phyloP scores from a whole-genome alignment of 108 stramenopile species.

The Nitzschia sp. region DNA sequence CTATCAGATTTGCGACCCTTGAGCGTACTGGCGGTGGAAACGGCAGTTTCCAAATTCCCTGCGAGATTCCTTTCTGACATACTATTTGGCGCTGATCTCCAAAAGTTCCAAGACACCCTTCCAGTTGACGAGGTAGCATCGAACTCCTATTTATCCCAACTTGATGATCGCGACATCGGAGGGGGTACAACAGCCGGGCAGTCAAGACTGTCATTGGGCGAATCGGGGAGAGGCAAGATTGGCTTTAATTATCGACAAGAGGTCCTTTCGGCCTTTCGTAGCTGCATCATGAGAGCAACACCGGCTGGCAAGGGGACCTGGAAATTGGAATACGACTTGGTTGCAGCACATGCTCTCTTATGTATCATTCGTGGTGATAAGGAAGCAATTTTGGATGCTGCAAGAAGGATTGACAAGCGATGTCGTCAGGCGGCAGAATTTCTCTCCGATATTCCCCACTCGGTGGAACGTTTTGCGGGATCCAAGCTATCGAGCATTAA shows the following conservation, averaged over 20 bases:
- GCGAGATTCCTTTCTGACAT: conserved; percentile 35
- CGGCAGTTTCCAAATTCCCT: conserved; percentile 40
- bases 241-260: conserved; percentile 33
- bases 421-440: conserved; percentile 48
- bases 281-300: conserved; percentile 28
- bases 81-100: conserved; percentile 42
- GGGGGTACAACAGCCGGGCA: conserved; percentile 10
- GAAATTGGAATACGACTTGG: conserved; percentile 63
- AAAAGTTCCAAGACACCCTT: conserved; percentile 31
- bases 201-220: conserved; percentile 24
- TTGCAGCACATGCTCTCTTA: conserved; percentile 65
- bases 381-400: conserved; percentile 34
- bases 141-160: conserved; percentile 13
- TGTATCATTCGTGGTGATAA: conserved; percentile 30
- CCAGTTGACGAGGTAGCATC: conserved; percentile 33
- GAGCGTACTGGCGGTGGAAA: conserved; percentile 40
- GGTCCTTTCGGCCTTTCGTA: conserved; percentile 36
- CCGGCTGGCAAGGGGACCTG: conserved; percentile 43
- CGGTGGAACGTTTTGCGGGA: conserved; percentile 23
- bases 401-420: conserved; percentile 20
- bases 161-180: conserved; percentile 47
- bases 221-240: conserved; percentile 6
- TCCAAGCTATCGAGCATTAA: background rate
- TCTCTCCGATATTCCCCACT: conserved; percentile 34
- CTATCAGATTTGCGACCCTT: conserved; percentile 36